Conservation (phyloP, 495 filamentous ascomycete species). For the Bathelium albidoporum region DNA sequence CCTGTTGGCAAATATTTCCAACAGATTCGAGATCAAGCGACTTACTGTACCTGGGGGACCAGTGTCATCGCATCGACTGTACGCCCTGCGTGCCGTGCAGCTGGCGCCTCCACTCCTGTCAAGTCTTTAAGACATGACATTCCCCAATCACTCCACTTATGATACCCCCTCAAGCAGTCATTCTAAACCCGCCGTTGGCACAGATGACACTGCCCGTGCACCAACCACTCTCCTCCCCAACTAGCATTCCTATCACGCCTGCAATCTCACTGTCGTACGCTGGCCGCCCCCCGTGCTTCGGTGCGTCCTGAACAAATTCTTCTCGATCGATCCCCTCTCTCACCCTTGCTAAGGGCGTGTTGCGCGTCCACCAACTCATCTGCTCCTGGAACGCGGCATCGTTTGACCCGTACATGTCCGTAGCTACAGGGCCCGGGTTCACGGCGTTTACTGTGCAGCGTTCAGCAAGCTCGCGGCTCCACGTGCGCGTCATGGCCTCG, state of each 20-base stretch:
- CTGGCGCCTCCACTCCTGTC: background rate
- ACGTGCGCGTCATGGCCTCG: slow-evolving; percentile 87
- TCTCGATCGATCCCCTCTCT: slow-evolving; percentile 48
- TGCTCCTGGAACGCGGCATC: slow-evolving; percentile 42
- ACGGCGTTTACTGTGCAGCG: slow-evolving; percentile 73
- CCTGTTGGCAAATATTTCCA: no score
- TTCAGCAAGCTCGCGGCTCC: slow-evolving; percentile 71
- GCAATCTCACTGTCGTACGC: slow-evolving; percentile 71
- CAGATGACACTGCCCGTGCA: slow-evolving; percentile 70
- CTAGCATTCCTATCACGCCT: slow-evolving; percentile 77
- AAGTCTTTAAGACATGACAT: no score
- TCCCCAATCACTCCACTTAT: background rate
- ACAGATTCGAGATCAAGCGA: no score
- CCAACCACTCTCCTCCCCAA: slow-evolving; percentile 61
- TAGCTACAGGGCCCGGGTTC: slow-evolving; percentile 80
- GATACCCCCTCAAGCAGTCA: background rate
- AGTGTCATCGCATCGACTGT: background rate
- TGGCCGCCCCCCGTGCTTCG: slow-evolving; percentile 56
- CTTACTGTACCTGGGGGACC: background rate
- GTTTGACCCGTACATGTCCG: slow-evolving; percentile 59
- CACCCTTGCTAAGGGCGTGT: slow-evolving; percentile 52
- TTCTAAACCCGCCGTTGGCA: background rate
- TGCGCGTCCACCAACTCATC: slow-evolving; percentile 49
- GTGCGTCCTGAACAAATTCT: slow-evolving; percentile 47
- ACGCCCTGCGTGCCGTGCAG: background rate